Evolutionary conservation across 148 eudicot species (phyloP), one percentile per base, ranked within the genome.

Genomic region (Vaccinium myrtillus): DNA sequence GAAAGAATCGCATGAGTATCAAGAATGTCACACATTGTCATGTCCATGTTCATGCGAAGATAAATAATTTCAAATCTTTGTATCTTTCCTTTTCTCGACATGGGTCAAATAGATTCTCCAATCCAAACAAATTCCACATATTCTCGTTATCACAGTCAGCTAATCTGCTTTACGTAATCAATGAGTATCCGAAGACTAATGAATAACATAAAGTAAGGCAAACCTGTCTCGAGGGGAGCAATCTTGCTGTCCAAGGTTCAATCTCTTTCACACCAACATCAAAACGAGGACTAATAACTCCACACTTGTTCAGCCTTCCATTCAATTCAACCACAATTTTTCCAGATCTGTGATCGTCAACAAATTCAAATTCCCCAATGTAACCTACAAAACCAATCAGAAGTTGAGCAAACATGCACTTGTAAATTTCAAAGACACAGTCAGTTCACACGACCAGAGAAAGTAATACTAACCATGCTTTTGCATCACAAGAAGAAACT

Each of bases 341-440:
- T 59, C 91, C 89, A 77, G 89, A 50, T 77, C 91, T 84, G 74
- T 89, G 91, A 71, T 89, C 91, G 81, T 89, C 91, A 80, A 89
- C 91, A 75, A 85, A 89, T 86, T 89, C 91, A 49, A 89, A 89
- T 78, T 89, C 91, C 13, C 91, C 91, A 58, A 89, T 89, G 75
- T 89, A 89, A 73, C 91, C 91, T 89, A 71, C 50, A 76, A 23
- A 81, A 43, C 23, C 7, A 71, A 82, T n/a, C 13, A 27, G 63
- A 81, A 39, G 39, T 30, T 19, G 16, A 74, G 58, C 30, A 79
- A 30, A 54, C 23, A 53, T 25, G 32, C 7, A 78, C 6, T 67
- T 13, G 58, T n/a, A 55, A 23, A 4, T 78, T 51, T 25, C 30
- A 3, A n/a, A 67, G 3, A 25, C 71, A n/a, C 9, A 67, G 36